Conservation (phyloP, 2,329 filamentous ascomycete species). For the Salinomyces thailandicus region DNA sequence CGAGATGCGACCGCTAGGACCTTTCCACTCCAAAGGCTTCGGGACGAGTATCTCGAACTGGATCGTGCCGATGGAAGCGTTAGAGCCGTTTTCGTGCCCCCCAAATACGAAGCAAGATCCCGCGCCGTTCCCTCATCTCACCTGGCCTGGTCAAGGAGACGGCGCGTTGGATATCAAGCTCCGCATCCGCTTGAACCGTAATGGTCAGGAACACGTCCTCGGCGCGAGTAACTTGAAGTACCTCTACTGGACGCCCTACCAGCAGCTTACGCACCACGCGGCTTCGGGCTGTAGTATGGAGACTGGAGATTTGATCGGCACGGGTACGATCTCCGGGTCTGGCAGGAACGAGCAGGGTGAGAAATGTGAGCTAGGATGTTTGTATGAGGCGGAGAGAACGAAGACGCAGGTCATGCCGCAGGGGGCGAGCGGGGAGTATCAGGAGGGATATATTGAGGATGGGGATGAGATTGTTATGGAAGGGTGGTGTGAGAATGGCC, state of each 20-base stretch:
- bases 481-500: constrained; percentile 21
- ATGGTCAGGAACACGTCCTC: constrained; percentile 14
- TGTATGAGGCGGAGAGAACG: constrained; percentile 29
- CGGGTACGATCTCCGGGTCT: constrained; percentile 35
- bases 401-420: constrained; percentile 27
- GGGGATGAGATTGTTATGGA: constrained; percentile 29
- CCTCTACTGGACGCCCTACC: constrained; percentile 38
- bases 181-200: constrained; percentile 18
- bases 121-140: constrained; percentile 19
- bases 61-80: constrained; percentile 50
- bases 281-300: constrained; percentile 33
- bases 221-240: constrained; percentile 26
- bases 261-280: constrained; percentile 36
- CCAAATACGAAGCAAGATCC: constrained; percentile 20
- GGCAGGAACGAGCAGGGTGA: constrained; percentile 19
- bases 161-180: constrained; percentile 25
- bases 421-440: constrained; percentile 19
- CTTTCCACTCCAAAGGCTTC: constrained; percentile 52
- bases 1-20: constrained; percentile 53
- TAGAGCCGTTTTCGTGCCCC: constrained; percentile 30
- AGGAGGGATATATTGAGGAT: constrained; percentile 31
- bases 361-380: constrained; percentile 31
- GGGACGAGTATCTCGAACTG: constrained; percentile 51
- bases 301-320: constrained; percentile 35
- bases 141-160: constrained; percentile 13